A percentile compares a stretch with the other conserved stretches of the same genome.
phyloP scores from a whole-genome alignment of 2,329 filamentous ascomycete genomes.

The Botryotinia narcissicola region DNA sequence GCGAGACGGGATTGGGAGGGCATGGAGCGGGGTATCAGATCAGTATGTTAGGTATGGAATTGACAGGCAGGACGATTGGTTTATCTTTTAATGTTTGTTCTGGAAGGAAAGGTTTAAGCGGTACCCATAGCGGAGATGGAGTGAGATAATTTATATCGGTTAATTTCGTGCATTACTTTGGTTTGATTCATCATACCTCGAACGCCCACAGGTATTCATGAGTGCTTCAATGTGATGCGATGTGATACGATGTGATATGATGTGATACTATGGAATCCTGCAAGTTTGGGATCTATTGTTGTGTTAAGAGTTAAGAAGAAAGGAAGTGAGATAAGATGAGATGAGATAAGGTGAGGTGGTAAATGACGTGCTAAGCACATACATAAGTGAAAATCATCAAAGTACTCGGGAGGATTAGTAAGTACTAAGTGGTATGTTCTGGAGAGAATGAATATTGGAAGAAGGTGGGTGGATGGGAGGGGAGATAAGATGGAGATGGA shows the following conservation, averaged over 20 bases:
- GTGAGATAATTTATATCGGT: neutral
- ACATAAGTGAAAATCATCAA: neutral
- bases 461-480: no score
- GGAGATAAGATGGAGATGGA: neutral
- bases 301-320: neutral
- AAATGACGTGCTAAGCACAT: neutral
- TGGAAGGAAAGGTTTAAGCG: neutral
- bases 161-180: neutral
- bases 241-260: neutral
- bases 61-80: neutral
- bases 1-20: neutral
- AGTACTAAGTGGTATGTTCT: neutral
- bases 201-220: neutral
- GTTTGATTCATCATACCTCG: neutral
- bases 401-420: neutral
- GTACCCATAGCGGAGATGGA: neutral
- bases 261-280: neutral
- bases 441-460: neutral
- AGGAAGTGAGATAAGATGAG: neutral
- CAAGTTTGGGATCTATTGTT: neutral
- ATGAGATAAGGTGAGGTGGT: no score
- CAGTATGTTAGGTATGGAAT: neutral
- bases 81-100: neutral
- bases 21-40: neutral
- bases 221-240: neutral